These are phyloP conservation scores for Aureobasidium sp. DNA, from an alignment of 2,329 filamentous ascomycete species.

Conservation along the genomic window DNA sequence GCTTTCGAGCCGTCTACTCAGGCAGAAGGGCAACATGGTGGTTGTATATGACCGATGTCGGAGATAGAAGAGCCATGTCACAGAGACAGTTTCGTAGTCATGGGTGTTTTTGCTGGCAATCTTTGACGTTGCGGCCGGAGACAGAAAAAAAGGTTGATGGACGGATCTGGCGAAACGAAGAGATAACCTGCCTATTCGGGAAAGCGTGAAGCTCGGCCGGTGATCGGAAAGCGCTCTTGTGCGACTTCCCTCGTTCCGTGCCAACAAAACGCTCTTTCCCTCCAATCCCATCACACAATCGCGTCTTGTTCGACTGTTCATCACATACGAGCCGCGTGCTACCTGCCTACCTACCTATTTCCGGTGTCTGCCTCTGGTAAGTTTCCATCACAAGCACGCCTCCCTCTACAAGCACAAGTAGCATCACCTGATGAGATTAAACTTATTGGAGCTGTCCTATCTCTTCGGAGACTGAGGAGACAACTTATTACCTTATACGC, in stretches of 20 bases:
- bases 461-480: conserved; percentile 14
- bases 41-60: neutral
- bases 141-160: neutral
- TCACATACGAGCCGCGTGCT: neutral
- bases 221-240: neutral
- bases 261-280: neutral
- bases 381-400: neutral
- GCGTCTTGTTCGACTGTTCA: neutral
- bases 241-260: neutral
- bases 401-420: neutral
- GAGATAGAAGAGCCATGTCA: neutral
- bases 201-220: neutral
- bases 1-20: neutral
- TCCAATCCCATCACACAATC: conserved; percentile 4
- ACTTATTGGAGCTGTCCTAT: conserved; percentile 18
- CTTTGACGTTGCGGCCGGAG: neutral
- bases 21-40: neutral
- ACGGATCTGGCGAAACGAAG: neutral
- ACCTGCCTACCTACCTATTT: neutral
- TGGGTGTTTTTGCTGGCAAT: neutral
- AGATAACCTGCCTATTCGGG: neutral
- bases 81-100: neutral
- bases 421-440: conserved; percentile 13
- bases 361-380: neutral
- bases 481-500: conserved; percentile 16